These are phyloP conservation scores for Nothopassalora personata DNA, from an alignment of 2,329 filamentous ascomycete species.

Conservation along the genomic window DNA sequence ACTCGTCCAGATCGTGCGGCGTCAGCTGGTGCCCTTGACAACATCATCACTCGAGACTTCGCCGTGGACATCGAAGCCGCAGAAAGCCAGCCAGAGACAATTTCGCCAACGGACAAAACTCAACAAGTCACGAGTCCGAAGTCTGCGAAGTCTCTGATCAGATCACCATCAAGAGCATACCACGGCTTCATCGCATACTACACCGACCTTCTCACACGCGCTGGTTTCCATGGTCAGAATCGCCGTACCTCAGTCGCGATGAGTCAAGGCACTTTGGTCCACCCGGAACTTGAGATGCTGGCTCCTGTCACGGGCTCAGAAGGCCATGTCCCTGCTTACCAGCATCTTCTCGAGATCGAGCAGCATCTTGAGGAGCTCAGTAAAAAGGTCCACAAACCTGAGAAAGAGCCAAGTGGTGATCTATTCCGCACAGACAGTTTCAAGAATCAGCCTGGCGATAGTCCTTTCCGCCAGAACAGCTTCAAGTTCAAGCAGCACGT, in stretches of 20 bases:
- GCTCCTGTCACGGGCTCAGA: slow-evolving; percentile 23
- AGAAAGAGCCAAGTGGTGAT: not conserved
- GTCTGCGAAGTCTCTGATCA: slow-evolving; percentile 19
- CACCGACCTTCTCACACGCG: slow-evolving; percentile 40
- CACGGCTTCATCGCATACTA: slow-evolving; percentile 42
- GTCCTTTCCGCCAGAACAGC: not conserved
- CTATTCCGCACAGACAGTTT: not conserved
- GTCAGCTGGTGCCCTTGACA: slow-evolving; percentile 37
- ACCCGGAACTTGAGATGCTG: slow-evolving; percentile 46
- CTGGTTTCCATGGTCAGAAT: slow-evolving; percentile 38
- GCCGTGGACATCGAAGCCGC: slow-evolving; percentile 3
- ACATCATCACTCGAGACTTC: slow-evolving; percentile 28
- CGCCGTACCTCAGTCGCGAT: slow-evolving; percentile 40
- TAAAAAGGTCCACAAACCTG: slow-evolving; percentile 5
- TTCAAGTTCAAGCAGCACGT: not conserved
- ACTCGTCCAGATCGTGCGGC: slow-evolving; percentile 38
- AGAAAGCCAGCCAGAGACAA: slow-evolving; percentile 6
- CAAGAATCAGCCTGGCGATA: not conserved
- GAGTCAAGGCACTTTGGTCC: slow-evolving; percentile 38
- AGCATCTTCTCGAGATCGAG: slow-evolving; percentile 18
- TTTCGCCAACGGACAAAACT: not conserved
- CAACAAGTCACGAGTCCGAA: slow-evolving; percentile 1
- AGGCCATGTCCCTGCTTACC: slow-evolving; percentile 15
- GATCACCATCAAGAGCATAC: slow-evolving; percentile 39
- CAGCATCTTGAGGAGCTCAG: slow-evolving; percentile 7